Conservation (phyloP, 2,329 filamentous ascomycete species). For the Hypomyces rosellus region DNA sequence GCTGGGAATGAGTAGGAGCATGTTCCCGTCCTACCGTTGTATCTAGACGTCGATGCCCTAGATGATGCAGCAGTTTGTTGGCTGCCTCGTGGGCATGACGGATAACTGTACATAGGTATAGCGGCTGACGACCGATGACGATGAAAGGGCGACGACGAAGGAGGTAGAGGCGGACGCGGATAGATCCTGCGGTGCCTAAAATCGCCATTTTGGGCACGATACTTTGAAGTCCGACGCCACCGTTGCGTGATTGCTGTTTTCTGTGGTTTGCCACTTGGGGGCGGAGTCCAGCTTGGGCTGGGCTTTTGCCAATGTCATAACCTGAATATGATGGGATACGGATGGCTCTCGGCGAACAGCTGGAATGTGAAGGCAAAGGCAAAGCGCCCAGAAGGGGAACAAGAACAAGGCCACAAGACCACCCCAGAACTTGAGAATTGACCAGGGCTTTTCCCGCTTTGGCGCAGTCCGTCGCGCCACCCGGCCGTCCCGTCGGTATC, state of each 20-base stretch:
- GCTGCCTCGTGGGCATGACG: too few species aligned
- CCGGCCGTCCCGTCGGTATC: constrained; percentile 10
- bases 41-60: too few species aligned
- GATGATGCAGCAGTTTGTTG: too few species aligned
- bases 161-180: not conserved
- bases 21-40: too few species aligned
- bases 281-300: not conserved
- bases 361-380: too few species aligned
- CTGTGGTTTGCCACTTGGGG: not conserved
- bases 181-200: too few species aligned
- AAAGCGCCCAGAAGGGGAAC: too few species aligned
- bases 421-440: constrained; percentile 2
- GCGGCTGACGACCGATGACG: not conserved
- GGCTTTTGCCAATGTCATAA: too few species aligned
- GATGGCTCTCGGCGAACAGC: too few species aligned
- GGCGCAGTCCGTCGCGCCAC: constrained; percentile 9
- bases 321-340: too few species aligned
- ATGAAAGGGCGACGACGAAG: constrained; percentile 3
- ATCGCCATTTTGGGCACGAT: too few species aligned
- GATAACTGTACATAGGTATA: not conserved
- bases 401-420: not conserved
- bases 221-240: too few species aligned
- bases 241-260: not conserved
- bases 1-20: not conserved
- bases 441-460: constrained; percentile 3